Base-by-base conservation (phyloP, 2,329 filamentous ascomycete species). In the Aspergillus brasiliensis region DNA sequence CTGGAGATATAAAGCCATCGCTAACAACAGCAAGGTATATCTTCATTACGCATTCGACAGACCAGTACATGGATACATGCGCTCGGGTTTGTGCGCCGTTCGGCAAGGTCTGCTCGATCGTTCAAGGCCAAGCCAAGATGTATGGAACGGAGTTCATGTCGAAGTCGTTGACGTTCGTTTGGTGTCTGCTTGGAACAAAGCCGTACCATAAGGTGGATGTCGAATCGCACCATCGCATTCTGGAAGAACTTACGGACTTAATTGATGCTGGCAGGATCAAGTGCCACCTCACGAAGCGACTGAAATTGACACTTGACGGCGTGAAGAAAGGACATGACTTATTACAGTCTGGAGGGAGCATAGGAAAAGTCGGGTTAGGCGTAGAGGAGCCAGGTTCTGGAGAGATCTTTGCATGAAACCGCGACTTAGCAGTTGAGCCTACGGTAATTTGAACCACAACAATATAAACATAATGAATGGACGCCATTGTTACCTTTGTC, bases 61-160 rank as follows among this genome's bases (percentile, higher is more conserved):
- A 77, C 49, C 72, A 77, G 53, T 82, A 82, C 63, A 66, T 81
- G 46, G 64, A 56, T 4, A 72, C 75, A 10, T 70, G 75, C 3
- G 74, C 72, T 2, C 71, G 75, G 23, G 69, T 81, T n/a, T 73
- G 74, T 40, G 76, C 74, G 15, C 78, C 79, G 2, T 80, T 81
- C 42, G 78, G 77, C 8, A 81, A 80, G 64, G 74, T 80, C 6
- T 80, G 77, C 69, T 78, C 74, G 11, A 80, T 81, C 57, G 78
- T 81, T 13, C 79, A 82, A 65, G 75, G 74, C 7, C 63, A 73
- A 47, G 74, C 78, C 27, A 73, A 73, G 23, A 77, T 80, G 75
- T 81, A 81, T 61, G 78, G 78, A 2, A 77, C 78, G 2, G 72
- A 79, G 65, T 80, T 78, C 66, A 79, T 81, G 77, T 73, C 77